Evolutionary conservation across 164 flowering plant species (phyloP).

Genomic region (Nymphaea thermarum): DNA sequence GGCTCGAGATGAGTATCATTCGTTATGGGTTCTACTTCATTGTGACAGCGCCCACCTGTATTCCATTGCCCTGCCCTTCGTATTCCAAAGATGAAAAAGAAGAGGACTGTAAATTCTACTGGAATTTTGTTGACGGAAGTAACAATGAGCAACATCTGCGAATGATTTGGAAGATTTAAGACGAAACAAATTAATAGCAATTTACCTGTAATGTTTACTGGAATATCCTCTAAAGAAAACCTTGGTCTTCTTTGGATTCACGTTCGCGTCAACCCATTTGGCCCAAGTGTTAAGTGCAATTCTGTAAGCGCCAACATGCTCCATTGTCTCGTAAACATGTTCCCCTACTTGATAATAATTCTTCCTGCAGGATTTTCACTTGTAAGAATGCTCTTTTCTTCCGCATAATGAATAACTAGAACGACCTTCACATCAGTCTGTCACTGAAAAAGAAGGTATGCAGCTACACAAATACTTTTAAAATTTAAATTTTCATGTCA

Average conservation of each 20-base stretch:
- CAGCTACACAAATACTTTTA: too few species aligned
- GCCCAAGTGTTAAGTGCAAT: constrained; percentile 83
- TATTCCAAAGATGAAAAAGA: neutral
- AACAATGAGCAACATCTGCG: neutral
- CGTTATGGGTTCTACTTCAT: constrained; percentile 59
- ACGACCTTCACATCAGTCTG: too few species aligned
- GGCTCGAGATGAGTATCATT: constrained; percentile 46
- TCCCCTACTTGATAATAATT: constrained; percentile 86
- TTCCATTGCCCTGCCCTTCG: constrained; percentile 99
- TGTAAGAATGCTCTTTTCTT: too few species aligned
- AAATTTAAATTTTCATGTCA: too few species aligned
- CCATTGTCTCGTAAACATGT: constrained; percentile 62
- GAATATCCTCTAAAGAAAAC: constrained; percentile 90
- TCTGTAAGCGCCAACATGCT: constrained; percentile 76
- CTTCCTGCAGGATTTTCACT: constrained; percentile 32
- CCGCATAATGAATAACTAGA: too few species aligned
- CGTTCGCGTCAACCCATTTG: constrained; percentile 57
- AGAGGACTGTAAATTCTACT: neutral
- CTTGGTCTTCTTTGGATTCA: constrained; percentile 38
- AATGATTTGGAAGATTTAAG: neutral
- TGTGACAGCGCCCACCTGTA: constrained; percentile 86
- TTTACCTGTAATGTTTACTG: constrained; percentile 79
- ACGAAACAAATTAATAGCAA: neutral
- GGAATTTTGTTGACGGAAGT: neutral
- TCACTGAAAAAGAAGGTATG: too few species aligned